Evolutionary conservation across 208 protist genomes (phyloP), one percentile per base, ranked within the genome.

Genomic region (Porcisia hertigi): DNA sequence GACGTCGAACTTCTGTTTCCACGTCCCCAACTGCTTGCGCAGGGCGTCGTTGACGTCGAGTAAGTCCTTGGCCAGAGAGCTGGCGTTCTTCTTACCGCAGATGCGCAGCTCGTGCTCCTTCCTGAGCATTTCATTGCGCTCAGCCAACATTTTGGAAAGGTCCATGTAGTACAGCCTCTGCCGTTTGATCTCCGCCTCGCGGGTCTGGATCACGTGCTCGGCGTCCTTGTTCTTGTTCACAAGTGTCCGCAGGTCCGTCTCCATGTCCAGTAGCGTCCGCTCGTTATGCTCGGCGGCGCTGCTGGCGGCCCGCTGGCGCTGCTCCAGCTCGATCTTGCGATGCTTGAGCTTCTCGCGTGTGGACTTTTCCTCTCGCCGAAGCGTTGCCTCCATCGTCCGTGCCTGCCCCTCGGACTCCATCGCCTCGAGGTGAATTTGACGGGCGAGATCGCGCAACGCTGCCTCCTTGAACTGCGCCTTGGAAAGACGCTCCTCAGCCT

Each of bases 1-100:
- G 20, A 93, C 85, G 7, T 86, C 47, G 55, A 91, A 94, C 67
- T 92, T 88, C 36, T 84, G 84, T 20, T 86, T 82, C 83, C 81
- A 86, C 30, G 76, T 77, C n/a, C 23, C 34, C 20, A 94, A 76
- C 78, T 93, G 83, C 75, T 83, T 78, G 47, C 77, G 82, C 34
- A 94, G 84, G 18, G 62, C 57, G 43, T 91, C 89, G 69, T 93
- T 94, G 23, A 85, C 79, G 53, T 92, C 82, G 8, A 96, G 82
- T 34, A 94, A 86, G 71, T 92, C 87, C 45, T 70, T 70, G 1
- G 90, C 82, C n/a, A 94, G 79, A 53, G 87, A 85, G 23, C 77
- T 86, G 6, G 91, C 91, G 76, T 84, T 93, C 16, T 86, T 53
- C 72, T 81, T 92, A 36, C 88, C 88, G 53, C 89, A 84, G 62